phyloP scores from a whole-genome alignment of 371 early-diverging fungal species.

The Mucor lusitanicus region DNA sequence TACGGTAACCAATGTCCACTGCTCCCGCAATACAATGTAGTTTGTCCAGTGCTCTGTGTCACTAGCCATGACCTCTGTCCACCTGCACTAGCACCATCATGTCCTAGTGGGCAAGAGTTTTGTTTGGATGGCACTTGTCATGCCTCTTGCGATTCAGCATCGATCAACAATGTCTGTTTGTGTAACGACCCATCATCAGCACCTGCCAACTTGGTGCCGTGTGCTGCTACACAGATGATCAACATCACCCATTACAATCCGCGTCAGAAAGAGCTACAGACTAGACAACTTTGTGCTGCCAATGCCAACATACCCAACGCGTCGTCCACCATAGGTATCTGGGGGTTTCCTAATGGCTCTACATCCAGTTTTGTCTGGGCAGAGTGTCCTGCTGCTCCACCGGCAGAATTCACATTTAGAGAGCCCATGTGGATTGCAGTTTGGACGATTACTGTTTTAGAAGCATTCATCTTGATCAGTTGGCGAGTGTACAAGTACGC shows the following conservation, averaged over 20 bases:
- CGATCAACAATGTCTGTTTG: slow-evolving; percentile 44
- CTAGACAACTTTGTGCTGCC: slow-evolving; percentile 44
- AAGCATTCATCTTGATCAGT: slow-evolving; percentile 36
- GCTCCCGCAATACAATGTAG: slow-evolving; percentile 33
- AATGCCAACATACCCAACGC: slow-evolving; percentile 19
- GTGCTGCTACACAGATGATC: slow-evolving; percentile 44
- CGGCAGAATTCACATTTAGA: slow-evolving; percentile 45
- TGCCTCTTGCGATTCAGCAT: slow-evolving; percentile 35
- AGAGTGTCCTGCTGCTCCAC: slow-evolving; percentile 50
- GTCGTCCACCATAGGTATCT: slow-evolving; percentile 26
- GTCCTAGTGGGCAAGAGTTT: slow-evolving; percentile 45
- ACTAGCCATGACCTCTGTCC: slow-evolving; percentile 44
- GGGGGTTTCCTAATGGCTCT: slow-evolving; percentile 27
- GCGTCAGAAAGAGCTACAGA: slow-evolving; percentile 43
- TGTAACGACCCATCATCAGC: slow-evolving; percentile 30
- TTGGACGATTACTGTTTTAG: slow-evolving; percentile 40
- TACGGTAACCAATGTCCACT: slow-evolving; percentile 54
- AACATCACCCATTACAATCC: slow-evolving; percentile 56
- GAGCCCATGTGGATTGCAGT: slow-evolving; percentile 65
- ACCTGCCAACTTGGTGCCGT: slow-evolving; percentile 36
- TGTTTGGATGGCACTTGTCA: slow-evolving; percentile 63
- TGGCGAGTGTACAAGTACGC: slow-evolving; percentile 47
- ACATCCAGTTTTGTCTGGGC: slow-evolving; percentile 42
- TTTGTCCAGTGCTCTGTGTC: slow-evolving; percentile 59
- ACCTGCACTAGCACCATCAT: slow-evolving; percentile 36